A percentile compares a stretch with the other conserved stretches of the same genome.
Evolutionary conservation across 768 basidiomycete genomes (phyloP).

Genomic region (Epithele typhae): DNA sequence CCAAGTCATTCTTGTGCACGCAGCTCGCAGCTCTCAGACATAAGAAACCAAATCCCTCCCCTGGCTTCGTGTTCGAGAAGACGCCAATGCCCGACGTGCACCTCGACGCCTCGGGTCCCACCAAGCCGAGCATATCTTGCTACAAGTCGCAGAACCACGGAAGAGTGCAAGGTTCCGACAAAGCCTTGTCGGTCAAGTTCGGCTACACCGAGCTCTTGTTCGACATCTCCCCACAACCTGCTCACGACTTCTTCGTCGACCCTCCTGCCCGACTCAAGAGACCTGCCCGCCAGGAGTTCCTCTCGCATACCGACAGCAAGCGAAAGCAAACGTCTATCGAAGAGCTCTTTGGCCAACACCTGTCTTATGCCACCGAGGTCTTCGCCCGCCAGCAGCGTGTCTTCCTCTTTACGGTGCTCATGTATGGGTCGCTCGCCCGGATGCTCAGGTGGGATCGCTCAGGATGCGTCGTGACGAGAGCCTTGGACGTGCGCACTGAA

Average conservation of each 20-base stretch:
- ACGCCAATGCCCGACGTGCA: no score
- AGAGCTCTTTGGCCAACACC: not conserved
- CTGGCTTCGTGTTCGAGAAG: no score
- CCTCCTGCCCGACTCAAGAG: not conserved
- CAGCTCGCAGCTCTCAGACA: no score
- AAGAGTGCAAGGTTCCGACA: not conserved
- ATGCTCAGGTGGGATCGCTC: conserved; percentile 4
- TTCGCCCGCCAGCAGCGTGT: conserved; percentile 1
- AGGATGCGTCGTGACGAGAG: not conserved
- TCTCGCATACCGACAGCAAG: not conserved
- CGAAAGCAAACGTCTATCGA: no score
- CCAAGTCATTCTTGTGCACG: no score
- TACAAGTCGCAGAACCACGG: not conserved
- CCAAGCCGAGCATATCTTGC: conserved; percentile 5
- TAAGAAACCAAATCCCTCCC: no score
- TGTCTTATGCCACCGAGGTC: conserved; percentile 1
- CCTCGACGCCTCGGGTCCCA: not conserved
- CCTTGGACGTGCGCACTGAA: not conserved
- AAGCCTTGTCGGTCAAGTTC: not conserved
- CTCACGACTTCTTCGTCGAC: conserved; percentile 5
- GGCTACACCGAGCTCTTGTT: conserved; percentile 9
- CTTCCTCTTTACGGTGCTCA: not conserved
- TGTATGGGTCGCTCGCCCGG: not conserved
- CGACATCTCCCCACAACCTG: conserved; percentile 1
- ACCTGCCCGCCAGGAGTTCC: not conserved